Evolutionary conservation across 2,329 filamentous ascomycete genomes (phyloP).

Genomic region (Penicillium occitanis): DNA sequence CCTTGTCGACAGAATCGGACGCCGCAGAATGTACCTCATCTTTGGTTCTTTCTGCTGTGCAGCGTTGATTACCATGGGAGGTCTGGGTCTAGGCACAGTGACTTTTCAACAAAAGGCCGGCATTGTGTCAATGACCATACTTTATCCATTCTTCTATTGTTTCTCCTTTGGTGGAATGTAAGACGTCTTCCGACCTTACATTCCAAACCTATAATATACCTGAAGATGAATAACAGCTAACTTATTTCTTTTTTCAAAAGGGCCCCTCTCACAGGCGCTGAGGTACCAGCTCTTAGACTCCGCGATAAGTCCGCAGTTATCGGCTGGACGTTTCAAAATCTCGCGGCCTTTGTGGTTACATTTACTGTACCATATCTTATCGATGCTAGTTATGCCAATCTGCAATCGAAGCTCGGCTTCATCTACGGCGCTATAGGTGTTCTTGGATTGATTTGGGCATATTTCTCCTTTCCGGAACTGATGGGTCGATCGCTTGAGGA

Average conservation of each 20-base stretch:
- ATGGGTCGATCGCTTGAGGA: slow-evolving; percentile 33
- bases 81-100: neutral
- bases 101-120: slow-evolving; percentile 5
- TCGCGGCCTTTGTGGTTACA: slow-evolving; percentile 27
- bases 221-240: too few species aligned
- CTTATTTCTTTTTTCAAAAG: neutral
- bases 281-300: neutral
- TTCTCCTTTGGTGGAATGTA: slow-evolving; percentile 7
- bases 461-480: slow-evolving; percentile 32
- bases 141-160: neutral
- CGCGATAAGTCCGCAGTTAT: neutral
- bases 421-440: slow-evolving; percentile 37
- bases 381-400: slow-evolving; percentile 35
- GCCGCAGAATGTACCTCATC: slow-evolving; percentile 20
- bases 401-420: slow-evolving; percentile 41
- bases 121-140: neutral
- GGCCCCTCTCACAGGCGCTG: neutral
- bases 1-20: slow-evolving; percentile 19
- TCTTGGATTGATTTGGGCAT: slow-evolving; percentile 23
- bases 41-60: slow-evolving; percentile 18
- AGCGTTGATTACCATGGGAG: neutral
- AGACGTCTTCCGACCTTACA: neutral
- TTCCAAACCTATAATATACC: too few species aligned
- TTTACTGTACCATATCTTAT: slow-evolving; percentile 43
- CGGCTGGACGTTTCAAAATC: neutral